Percentiles rank a stretch among this genome's conserved stretches.
phyloP scores from a whole-genome alignment of 306 rosid genomes.

The Prunus armeniaca region DNA sequence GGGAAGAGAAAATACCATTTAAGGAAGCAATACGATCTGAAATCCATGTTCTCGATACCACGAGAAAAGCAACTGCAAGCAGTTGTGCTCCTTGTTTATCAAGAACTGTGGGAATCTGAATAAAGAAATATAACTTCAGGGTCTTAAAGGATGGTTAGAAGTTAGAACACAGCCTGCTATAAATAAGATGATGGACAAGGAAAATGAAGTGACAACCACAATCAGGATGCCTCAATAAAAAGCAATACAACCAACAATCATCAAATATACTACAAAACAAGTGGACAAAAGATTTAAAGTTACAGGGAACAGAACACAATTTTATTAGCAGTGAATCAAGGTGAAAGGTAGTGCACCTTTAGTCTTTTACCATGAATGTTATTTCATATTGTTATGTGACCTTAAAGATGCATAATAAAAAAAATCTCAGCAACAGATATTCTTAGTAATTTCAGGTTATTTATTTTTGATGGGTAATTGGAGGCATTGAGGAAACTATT shows the following conservation, averaged over 20 bases:
- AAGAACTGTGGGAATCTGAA: slow-evolving; percentile 78
- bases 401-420: no score
- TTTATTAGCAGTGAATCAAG: background rate
- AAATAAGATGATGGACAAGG: background rate
- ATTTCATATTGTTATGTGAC: no score
- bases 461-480: no score
- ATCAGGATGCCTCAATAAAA: background rate
- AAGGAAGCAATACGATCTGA: slow-evolving; percentile 91
- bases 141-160: background rate
- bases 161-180: background rate
- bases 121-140: background rate
- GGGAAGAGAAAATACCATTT: slow-evolving; percentile 52
- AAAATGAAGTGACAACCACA: background rate
- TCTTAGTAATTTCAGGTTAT: no score
- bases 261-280: background rate
- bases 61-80: slow-evolving; percentile 90
- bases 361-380: background rate
- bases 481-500: no score
- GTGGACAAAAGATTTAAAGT: background rate
- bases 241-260: background rate
- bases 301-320: background rate
- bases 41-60: slow-evolving; percentile 91
- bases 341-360: background rate
- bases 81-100: slow-evolving; percentile 97
- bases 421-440: no score